A percentile compares a stretch with the other conserved stretches of the same genome.
Evolutionary conservation across 192 early-diverging fungal genomes (phyloP).

Genomic region (Kickxella alabastrina): DNA sequence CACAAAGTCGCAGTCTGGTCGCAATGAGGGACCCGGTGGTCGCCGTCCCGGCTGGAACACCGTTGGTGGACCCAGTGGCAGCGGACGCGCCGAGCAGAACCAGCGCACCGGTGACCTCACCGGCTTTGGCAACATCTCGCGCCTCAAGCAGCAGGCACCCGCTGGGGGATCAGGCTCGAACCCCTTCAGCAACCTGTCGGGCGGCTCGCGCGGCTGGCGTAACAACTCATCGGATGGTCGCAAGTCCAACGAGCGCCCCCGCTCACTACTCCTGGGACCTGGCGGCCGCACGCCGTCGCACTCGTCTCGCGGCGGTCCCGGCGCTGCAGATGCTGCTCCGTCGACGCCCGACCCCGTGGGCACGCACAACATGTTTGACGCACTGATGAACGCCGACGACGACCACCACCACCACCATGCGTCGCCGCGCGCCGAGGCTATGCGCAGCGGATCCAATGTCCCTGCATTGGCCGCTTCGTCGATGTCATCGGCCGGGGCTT

Average conservation of each 20-base stretch:
- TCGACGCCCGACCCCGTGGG: conserved; percentile 48
- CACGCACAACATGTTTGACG: conserved; percentile 48
- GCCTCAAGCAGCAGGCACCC: conserved; percentile 48
- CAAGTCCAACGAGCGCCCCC: conserved; percentile 25
- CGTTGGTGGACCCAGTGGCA: conserved; percentile 72
- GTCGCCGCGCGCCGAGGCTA: conserved; percentile 34
- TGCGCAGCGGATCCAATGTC: conserved; percentile 24
- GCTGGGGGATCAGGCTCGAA: conserved; percentile 33
- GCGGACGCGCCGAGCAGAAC: conserved; percentile 50
- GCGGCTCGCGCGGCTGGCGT: conserved; percentile 52
- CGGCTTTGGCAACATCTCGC: conserved; percentile 69
- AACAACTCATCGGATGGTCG: conserved; percentile 47
- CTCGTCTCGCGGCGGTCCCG: conserved; percentile 25
- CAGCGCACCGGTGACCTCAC: conserved; percentile 68
- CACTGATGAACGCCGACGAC: conserved; percentile 42
- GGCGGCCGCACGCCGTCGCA: conserved; percentile 42
- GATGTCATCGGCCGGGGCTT: conserved; percentile 18
- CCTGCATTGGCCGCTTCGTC: conserved; percentile 6
- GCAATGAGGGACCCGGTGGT: conserved; percentile 58
- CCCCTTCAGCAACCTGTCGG: conserved; percentile 43
- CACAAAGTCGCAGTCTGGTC: conserved; percentile 55
- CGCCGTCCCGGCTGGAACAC: conserved; percentile 53
- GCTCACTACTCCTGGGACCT: conserved; percentile 16
- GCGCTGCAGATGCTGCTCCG: conserved; percentile 42
- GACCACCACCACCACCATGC: conserved; percentile 20